Evolutionary conservation across 495 filamentous ascomycete genomes (phyloP), one percentile per base, ranked within the genome.

Genomic region (Penicillium lagena): DNA sequence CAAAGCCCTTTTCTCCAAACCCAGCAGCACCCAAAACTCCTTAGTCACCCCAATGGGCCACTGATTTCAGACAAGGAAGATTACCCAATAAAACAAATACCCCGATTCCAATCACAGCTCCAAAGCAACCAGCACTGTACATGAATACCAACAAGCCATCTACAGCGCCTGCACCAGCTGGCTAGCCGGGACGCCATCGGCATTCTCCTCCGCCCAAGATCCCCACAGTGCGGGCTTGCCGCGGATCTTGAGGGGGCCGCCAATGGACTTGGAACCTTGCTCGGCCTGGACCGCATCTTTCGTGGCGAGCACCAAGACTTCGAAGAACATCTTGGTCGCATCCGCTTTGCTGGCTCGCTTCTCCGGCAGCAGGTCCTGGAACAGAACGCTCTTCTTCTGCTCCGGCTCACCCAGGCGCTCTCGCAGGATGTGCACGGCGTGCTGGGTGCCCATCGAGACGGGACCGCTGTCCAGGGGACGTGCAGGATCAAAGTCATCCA

Each of bases 281-380:
- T 96, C 90, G n/a, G 96, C 87, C 61, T 95, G 91, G 58, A 98
- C 86, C 31, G 93, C 93, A 65, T 97, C 94, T 73, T 97, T 97
- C 10, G 93, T 98, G 9, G 94, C 94, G 39, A 98, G 71, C 6
- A 97, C 93, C 34, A 98, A 71, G 31, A 90, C 81, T 67, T 98
- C 94, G 47, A 97, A 97, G 70, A 98, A 98, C 91, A 98, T 95
- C 73, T 95, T 95, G 33, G 93, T 96, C 3, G 94, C 94, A 52
- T 97, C 93, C 10, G 82, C 82, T 56, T 86, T 84, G 40, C 76
- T 83, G 2, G 93, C 89, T 41, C 73, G 79, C 39, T 70, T 61
- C 66, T 91, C 87, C 1, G 93, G 93, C 1, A 96, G 76, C 37
- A 98, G 76, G 32, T 96, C 87, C 60, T 96, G 89, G 78, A 97